phyloP scores from a whole-genome alignment of 805 yeast genomes.

The Pichia paraexigua region DNA sequence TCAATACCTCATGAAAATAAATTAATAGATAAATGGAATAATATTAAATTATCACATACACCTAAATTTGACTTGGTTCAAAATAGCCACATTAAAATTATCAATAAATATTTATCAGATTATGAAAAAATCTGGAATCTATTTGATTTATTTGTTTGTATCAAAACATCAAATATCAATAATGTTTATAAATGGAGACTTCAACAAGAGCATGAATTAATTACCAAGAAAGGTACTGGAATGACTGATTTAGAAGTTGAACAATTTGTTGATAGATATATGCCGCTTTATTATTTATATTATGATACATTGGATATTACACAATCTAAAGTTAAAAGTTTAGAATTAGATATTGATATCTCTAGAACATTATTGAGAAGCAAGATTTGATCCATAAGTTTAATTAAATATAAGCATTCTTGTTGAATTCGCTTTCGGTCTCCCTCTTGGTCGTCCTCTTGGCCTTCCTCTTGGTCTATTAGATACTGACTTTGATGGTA shows the following conservation, averaged over 20 bases:
- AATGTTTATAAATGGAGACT: conserved; percentile 75
- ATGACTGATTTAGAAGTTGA: conserved; percentile 71
- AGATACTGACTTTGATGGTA: neutral
- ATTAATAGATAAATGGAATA: conserved; percentile 24
- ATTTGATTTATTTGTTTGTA: conserved; percentile 54
- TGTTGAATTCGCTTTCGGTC: neutral
- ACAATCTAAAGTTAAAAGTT: conserved; percentile 2
- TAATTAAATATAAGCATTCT: conserved; percentile 4
- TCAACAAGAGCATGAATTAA: conserved; percentile 63
- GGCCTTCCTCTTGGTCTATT: neutral
- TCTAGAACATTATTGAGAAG: neutral
- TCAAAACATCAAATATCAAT: conserved; percentile 50
- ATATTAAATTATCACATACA: conserved; percentile 11
- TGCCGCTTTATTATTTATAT: conserved; percentile 77
- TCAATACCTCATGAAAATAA: conserved; percentile 30
- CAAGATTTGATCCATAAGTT: neutral
- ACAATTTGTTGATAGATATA: conserved; percentile 69
- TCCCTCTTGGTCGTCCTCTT: neutral
- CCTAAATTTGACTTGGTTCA: conserved; percentile 16
- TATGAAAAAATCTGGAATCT: conserved; percentile 50
- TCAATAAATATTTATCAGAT: conserved; percentile 44
- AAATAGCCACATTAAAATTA: conserved; percentile 21
- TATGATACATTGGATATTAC: conserved; percentile 26
- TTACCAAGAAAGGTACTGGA: conserved; percentile 51
- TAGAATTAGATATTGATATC: conserved; percentile 10